Percentiles rank a stretch among this genome's conserved stretches.
Evolutionary conservation across 306 rosid species (phyloP).

Genomic region (Quercus suber): DNA sequence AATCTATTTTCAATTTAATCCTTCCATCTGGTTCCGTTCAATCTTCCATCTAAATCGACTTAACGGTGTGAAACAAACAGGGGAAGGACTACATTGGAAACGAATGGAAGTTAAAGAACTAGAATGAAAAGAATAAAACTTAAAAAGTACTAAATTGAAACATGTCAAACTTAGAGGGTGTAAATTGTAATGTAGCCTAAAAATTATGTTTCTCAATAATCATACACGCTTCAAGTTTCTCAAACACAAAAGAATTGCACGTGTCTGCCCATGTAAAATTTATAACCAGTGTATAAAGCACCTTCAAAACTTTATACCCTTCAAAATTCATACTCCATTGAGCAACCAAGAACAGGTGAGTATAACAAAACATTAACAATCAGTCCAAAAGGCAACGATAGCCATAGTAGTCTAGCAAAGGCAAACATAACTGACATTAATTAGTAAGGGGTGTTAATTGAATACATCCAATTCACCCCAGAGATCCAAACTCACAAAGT

Average conservation of each 20-base stretch:
- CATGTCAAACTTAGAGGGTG: too few species aligned
- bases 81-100: too few species aligned
- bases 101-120: too few species aligned
- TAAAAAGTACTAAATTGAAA: too few species aligned
- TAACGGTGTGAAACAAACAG: too few species aligned
- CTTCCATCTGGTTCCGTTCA: too few species aligned
- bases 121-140: too few species aligned
- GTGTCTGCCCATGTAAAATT: neutral
- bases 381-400: neutral
- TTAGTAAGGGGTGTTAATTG: slow-evolving; percentile 20
- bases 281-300: neutral
- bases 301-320: neutral
- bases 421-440: slow-evolving; percentile 10
- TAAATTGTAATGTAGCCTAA: too few species aligned
- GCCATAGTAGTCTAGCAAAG: neutral
- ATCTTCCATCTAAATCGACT: too few species aligned
- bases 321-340: neutral
- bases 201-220: too few species aligned
- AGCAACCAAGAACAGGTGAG: neutral
- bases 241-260: neutral
- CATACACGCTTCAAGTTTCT: neutral
- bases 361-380: neutral
- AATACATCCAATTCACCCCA: slow-evolving; percentile 8
- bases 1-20: too few species aligned
- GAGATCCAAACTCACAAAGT: slow-evolving; percentile 13